Conservation (phyloP, 805 yeast species). For the Yamadazyma philogaea region DNA sequence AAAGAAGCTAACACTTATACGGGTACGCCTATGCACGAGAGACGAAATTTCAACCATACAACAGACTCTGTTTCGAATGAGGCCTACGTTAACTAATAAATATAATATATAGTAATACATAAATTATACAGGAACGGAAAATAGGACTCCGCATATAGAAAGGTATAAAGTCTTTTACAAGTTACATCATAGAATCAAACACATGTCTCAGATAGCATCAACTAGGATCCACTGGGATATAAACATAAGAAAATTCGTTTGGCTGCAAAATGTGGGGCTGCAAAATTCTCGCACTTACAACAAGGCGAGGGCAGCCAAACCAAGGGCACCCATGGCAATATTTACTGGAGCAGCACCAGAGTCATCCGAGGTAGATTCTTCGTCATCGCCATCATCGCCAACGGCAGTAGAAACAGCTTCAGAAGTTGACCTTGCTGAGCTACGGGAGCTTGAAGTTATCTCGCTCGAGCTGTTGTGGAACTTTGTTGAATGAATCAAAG, state of each 20-base stretch:
- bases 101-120: conserved; percentile 1
- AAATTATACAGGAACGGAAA: conserved; percentile 8
- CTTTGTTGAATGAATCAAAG: conserved; percentile 6
- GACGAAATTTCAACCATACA: neutral
- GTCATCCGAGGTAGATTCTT: conserved; percentile 12
- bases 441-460: conserved; percentile 3
- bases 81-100: neutral
- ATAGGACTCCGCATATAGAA: conserved; percentile 1
- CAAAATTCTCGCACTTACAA: conserved; percentile 8
- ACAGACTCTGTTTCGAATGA: neutral
- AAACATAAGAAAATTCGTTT: neutral
- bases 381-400: conserved; percentile 12
- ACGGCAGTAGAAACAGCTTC: conserved; percentile 15
- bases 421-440: conserved; percentile 11
- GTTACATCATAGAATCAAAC: conserved; percentile 12
- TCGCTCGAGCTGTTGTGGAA: conserved; percentile 9
- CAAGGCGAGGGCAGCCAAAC: conserved; percentile 27
- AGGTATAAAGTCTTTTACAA: conserved; percentile 11
- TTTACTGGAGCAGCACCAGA: conserved; percentile 11
- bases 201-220: conserved; percentile 1
- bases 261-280: neutral
- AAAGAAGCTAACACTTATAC: conserved; percentile 16
- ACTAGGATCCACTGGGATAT: neutral
- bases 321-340: conserved; percentile 23
- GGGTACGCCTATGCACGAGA: neutral